Evolutionary conservation across 306 rosid genomes (phyloP).

Genomic region (Ceratonia siliqua): DNA sequence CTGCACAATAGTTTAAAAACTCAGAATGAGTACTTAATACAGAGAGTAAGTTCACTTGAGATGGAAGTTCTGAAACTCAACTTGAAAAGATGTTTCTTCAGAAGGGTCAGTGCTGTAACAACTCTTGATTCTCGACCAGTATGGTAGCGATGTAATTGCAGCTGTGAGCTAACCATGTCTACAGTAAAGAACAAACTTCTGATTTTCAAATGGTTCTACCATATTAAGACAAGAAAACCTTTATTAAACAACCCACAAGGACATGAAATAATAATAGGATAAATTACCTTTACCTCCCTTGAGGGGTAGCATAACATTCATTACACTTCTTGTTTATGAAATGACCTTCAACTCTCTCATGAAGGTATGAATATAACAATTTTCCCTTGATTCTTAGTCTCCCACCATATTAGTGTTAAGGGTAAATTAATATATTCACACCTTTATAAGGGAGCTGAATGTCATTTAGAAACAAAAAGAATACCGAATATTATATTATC

Average conservation of each 20-base stretch:
- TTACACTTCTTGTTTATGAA: too few relatives aligned
- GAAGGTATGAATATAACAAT: too few relatives aligned
- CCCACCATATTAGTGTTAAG: too few relatives aligned
- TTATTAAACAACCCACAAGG: not conserved
- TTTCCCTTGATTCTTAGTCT: too few relatives aligned
- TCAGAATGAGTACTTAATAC: constrained; percentile 9
- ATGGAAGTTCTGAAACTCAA: constrained; percentile 34
- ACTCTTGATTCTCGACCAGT: constrained; percentile 52
- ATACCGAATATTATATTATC: too few relatives aligned
- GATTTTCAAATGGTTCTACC: constrained; percentile 19
- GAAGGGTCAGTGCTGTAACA: constrained; percentile 51
- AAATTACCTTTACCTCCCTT: too few relatives aligned
- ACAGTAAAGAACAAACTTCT: constrained; percentile 33
- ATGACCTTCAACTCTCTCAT: too few relatives aligned
- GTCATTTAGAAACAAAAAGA: too few relatives aligned
- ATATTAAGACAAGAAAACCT: constrained; percentile 7
- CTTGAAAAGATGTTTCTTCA: constrained; percentile 58
- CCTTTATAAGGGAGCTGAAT: too few relatives aligned
- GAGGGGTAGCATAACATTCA: too few relatives aligned
- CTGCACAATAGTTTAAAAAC: constrained; percentile 44
- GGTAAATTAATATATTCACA: too few relatives aligned
- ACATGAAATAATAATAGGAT: not conserved
- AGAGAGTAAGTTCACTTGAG: not conserved
- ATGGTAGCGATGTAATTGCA: constrained; percentile 20
- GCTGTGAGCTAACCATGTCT: constrained; percentile 98